Evolutionary conservation across 345 rosid genomes (phyloP).

Genomic region (Hibiscus syriacus): DNA sequence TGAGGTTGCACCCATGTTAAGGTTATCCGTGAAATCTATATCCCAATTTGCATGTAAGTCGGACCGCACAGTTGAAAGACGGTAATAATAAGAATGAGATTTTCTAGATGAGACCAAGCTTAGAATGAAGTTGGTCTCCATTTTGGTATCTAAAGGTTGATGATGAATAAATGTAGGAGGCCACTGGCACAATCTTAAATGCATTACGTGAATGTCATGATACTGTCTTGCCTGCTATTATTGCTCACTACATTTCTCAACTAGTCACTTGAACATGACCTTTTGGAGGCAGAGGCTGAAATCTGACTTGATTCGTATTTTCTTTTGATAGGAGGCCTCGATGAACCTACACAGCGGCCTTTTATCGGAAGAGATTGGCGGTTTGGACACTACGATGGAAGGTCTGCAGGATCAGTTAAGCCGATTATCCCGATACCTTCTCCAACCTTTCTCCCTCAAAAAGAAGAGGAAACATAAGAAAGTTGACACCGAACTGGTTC

Average conservation of each 20-base stretch:
- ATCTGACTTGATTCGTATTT: neutral
- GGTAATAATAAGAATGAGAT: neutral
- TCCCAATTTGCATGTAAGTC: neutral
- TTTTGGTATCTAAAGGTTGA: neutral
- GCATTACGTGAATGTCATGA: no score
- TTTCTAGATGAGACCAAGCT: neutral
- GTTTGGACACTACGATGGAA: slow-evolving; percentile 93
- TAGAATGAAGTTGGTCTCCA: neutral
- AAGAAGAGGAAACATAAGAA: slow-evolving; percentile 34
- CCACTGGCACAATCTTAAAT: neutral
- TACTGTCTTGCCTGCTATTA: no score
- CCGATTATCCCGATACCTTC: slow-evolving; percentile 44
- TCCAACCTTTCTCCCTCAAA: slow-evolving; percentile 32
- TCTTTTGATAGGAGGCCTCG: slow-evolving; percentile 65
- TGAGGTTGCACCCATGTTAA: neutral
- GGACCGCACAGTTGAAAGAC: neutral
- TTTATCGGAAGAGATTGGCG: slow-evolving; percentile 73
- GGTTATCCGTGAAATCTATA: neutral
- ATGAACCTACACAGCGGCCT: slow-evolving; percentile 53
- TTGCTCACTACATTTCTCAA: no score
- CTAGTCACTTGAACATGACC: no score
- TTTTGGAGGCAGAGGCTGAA: neutral
- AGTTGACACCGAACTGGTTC: slow-evolving; percentile 34
- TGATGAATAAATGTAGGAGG: neutral
- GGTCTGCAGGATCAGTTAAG: slow-evolving; percentile 90